Percentiles rank a stretch among this genome's conserved stretches.
These are phyloP conservation scores for Amanita pseudoporphyria DNA, from an alignment of 768 basidiomycete species.

Conservation along the genomic window DNA sequence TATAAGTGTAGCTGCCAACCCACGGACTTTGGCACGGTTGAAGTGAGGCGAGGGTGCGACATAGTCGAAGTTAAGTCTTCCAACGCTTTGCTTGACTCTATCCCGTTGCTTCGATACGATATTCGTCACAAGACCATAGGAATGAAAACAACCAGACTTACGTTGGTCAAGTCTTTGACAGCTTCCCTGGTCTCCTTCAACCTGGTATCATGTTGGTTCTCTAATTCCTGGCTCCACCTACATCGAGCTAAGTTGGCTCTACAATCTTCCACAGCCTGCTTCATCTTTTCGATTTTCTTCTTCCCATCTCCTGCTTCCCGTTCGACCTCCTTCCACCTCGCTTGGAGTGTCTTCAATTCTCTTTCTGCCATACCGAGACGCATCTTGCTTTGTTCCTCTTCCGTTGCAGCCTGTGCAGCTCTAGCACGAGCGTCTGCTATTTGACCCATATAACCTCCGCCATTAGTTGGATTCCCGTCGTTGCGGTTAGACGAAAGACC, in stretches of 20 bases:
- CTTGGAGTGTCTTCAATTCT: slow-evolving; percentile 71
- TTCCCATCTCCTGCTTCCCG: slow-evolving; percentile 73
- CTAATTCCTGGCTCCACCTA: slow-evolving; percentile 74
- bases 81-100: slow-evolving; percentile 50
- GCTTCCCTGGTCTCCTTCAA: slow-evolving; percentile 42
- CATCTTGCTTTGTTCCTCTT: slow-evolving; percentile 74
- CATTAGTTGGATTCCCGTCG: slow-evolving; percentile 31
- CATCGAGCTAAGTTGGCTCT: slow-evolving; percentile 42
- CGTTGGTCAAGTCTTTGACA: slow-evolving; percentile 55
- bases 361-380: slow-evolving; percentile 70
- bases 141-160: slow-evolving; percentile 19
- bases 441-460: slow-evolving; percentile 95
- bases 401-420: slow-evolving; percentile 67
- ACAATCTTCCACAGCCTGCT: slow-evolving; percentile 46
- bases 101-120: slow-evolving; percentile 49
- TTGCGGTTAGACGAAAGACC: slow-evolving; percentile 67
- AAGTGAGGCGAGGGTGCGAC: slow-evolving; percentile 68
- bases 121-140: neutral
- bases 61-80: slow-evolving; percentile 79
- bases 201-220: slow-evolving; percentile 44
- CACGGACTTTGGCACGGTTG: slow-evolving; percentile 81
- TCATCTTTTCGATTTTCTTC: slow-evolving; percentile 55
- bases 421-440: slow-evolving; percentile 76
- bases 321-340: slow-evolving; percentile 73
- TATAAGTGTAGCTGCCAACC: slow-evolving; percentile 86